Evolutionary conservation across 176 grass and related monocot species (phyloP), one percentile per base, ranked within the genome.

Genomic region (Avena sativa): DNA sequence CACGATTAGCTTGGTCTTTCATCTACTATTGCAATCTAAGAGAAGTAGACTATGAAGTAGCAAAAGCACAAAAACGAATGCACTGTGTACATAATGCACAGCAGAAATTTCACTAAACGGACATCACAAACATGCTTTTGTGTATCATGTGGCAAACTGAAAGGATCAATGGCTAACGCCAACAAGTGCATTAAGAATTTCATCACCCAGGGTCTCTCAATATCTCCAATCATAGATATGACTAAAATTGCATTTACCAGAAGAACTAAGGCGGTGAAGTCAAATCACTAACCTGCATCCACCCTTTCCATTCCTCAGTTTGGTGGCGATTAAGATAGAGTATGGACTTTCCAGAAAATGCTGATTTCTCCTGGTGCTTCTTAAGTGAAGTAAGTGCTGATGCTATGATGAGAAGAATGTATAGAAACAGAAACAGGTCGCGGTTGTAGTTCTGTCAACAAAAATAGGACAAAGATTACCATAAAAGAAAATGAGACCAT

Each of bases 301-400:
- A 95, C 48, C 93, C 93, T 91, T 81, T 95, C 93, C 93, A 95
- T 84, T 95, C 93, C 75, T 95, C 93, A 82, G 93, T 95, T 85
- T 95, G 93, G 68, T 95, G 91, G 15, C 91, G 85, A 79, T 95
- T 95, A 84, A 95, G 89, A 83, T 93, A 95, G 46, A 93, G 91
- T 81, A 93, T 80, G 40, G 93, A 78, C 40, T 95, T 95, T 65
- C 93, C 93, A 21, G 93, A 75, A 79, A 95, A 93, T 53, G 89
- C 87, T 79, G 93, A 95, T 75, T 93, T 93, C 38, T 95, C 93
- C 83, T 93, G 79, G 83, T 93, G 93, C 82, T 91, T 91, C 87
- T 95, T 92, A 23, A 95, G 81, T 82, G 93, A 95, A 81, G 91
- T 93, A 67, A 95, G 76, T 36, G 84, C 88, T 17, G 93, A 91